Percentiles rank a stretch among this genome's conserved stretches.
These are phyloP conservation scores for Fusarium musae DNA, from an alignment of 2,329 filamentous ascomycete species.

Conservation along the genomic window DNA sequence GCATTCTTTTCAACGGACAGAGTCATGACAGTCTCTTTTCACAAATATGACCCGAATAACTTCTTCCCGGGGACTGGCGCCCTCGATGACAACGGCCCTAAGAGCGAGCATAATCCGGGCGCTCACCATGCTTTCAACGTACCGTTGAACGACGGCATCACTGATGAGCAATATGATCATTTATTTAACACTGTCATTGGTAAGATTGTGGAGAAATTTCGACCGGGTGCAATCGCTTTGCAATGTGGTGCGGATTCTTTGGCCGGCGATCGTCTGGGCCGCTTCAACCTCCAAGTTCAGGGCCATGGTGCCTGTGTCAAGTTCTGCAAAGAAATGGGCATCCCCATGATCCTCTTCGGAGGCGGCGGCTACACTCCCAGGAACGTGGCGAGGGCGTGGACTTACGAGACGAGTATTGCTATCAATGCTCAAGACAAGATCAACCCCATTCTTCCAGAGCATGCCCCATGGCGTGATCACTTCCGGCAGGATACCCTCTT, in stretches of 20 bases:
- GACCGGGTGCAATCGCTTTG: conserved; percentile 89
- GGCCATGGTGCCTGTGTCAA: conserved; percentile 92
- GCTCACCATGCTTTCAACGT: conserved; percentile 93
- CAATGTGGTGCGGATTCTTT: conserved; percentile 97
- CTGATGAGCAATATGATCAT: conserved; percentile 86
- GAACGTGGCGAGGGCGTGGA: conserved; percentile 97
- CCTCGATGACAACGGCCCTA: conserved; percentile 85
- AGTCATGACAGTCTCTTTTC: conserved; percentile 93
- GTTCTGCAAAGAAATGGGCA: conserved; percentile 82
- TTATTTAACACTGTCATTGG: conserved; percentile 87
- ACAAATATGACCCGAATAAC: conserved; percentile 86
- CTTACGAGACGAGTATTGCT: conserved; percentile 93
- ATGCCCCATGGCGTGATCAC: conserved; percentile 87
- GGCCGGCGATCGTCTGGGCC: conserved; percentile 90
- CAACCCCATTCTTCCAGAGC: conserved; percentile 76
- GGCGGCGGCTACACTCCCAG: conserved; percentile 96
- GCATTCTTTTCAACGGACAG: conserved; percentile 90
- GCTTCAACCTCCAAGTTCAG: conserved; percentile 96
- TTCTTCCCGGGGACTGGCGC: conserved; percentile 96
- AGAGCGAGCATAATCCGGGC: conserved; percentile 84
- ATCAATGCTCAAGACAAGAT: conserved; percentile 79
- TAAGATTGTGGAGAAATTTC: conserved; percentile 82
- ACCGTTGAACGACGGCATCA: conserved; percentile 89
- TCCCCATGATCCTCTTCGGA: conserved; percentile 90
- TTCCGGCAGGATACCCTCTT: conserved; percentile 91